Base-by-base conservation (phyloP, 2,329 filamentous ascomycete genomes). In the Blastomyces gilchristii region DNA sequence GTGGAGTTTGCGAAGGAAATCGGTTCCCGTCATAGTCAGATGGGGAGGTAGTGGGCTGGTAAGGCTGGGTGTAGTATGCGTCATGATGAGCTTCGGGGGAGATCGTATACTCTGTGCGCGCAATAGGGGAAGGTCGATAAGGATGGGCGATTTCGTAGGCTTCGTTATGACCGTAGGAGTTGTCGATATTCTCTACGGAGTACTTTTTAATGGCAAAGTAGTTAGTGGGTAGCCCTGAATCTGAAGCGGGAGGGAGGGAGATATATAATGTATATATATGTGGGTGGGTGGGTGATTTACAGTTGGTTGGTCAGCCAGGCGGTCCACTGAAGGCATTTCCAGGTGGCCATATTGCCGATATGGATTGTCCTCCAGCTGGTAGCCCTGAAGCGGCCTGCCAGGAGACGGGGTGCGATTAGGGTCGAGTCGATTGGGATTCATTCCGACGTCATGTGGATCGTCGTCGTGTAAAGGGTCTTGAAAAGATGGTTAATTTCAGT, bases 41-140 rank as follows among this genome's bases (percentile, higher is more conserved):
- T 47, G 74, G 73, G 0, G 73, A 72, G 4, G 82, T 81, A 11
- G 83, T 79, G 14, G 90, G 89, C 67, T 91, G 84, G 75, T 96
- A 96, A 0, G 90, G 88, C 68, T 88, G 85, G 69, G 87, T 90
- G 74, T 89, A 93, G 79, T 96, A 96, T 62, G 85, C 84, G 75
- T 96, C 90, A 72, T 94, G 90, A 71, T 96, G 91, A 63, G 87
- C 86, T 73, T 95, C 87, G 11, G 93, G 91, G 71, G 91, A 86
- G 65, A 96, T 77, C 3, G 86, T 81, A 74, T 94, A 92, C 63
- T 91, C 88, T 63, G 81, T 80, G 65, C 80, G 81, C 52, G 81
- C 79, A 67, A 84, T 82, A 65, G 80, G 75, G 56, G 75, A 74
- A 3, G 66, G 70, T 62, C 76, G 75, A 63, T 75, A 77, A 39